These are phyloP conservation scores for Coemansia sp. DNA, from an alignment of 192 early-diverging fungal species.

Conservation along the genomic window DNA sequence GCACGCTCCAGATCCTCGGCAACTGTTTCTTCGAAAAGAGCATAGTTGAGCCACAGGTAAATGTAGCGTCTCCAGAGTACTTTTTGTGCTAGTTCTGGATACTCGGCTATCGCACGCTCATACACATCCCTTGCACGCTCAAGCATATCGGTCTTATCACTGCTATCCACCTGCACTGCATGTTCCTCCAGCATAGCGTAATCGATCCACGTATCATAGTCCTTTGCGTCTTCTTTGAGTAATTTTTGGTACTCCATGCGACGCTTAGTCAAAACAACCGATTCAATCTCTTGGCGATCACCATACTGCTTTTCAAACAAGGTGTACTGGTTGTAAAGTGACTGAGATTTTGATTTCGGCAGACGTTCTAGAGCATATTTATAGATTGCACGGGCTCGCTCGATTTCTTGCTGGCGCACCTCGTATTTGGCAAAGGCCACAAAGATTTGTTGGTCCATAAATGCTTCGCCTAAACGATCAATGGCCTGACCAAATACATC, in stretches of 20 bases:
- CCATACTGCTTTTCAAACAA: conserved; percentile 98
- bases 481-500: conserved; percentile 88
- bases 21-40: conserved; percentile 89
- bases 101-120: conserved; percentile 89
- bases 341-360: conserved; percentile 76
- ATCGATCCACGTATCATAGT: conserved; percentile 99
- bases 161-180: conserved; percentile 1
- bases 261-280: conserved; percentile 84
- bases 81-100: conserved; percentile 84
- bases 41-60: conserved; percentile 98
- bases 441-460: conserved; percentile 91
- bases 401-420: conserved; percentile 79
- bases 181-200: conserved; percentile 87
- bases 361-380: conserved; percentile 89
- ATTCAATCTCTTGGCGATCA: conserved; percentile 81
- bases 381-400: conserved; percentile 93
- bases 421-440: conserved; percentile 98
- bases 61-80: conserved; percentile 96
- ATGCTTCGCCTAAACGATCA: conserved; percentile 81
- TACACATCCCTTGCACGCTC: conserved; percentile 89
- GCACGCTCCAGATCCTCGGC: conserved; percentile 79
- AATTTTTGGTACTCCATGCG: conserved; percentile 86
- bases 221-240: conserved; percentile 67
- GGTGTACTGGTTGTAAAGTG: conserved; percentile 90
- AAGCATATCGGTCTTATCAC: neutral